A percentile compares a stretch with the other conserved stretches of the same genome.
phyloP scores from a whole-genome alignment of 305 asterid species.

The Rubia peregrina region DNA sequence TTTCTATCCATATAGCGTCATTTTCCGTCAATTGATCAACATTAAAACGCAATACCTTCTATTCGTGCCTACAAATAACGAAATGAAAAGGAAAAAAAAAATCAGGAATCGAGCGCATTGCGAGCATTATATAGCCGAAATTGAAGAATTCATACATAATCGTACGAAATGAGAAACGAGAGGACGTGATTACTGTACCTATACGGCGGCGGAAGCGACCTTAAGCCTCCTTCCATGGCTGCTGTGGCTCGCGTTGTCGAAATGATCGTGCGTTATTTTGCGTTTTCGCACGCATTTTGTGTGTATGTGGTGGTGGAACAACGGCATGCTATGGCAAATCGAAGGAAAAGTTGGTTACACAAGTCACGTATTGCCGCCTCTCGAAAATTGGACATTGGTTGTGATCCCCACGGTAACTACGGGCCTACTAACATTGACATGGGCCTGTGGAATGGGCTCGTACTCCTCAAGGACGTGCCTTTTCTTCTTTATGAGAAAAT shows the following conservation, averaged over 20 bases:
- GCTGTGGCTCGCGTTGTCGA: not conserved
- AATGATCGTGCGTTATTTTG: not conserved
- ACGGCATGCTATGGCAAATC: conserved; percentile 1
- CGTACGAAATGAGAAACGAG: not conserved
- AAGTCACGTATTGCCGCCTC: not conserved
- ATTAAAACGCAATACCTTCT: not conserved
- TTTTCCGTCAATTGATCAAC: not conserved
- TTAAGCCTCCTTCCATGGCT: not conserved
- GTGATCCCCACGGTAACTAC: not conserved
- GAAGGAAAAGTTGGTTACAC: conserved; percentile 2
- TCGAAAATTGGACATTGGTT: not conserved
- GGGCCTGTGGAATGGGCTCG: no score
- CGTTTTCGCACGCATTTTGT: conserved; percentile 3
- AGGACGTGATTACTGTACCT: not conserved
- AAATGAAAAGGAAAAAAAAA: not conserved
- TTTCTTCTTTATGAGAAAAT: no score
- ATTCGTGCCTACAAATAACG: not conserved
- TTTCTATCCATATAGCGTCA: not conserved
- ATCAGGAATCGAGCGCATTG: not conserved
- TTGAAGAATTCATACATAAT: not conserved
- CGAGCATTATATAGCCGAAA: not conserved
- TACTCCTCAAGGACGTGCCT: no score
- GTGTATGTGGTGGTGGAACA: conserved; percentile 7
- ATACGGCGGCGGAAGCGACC: not conserved
- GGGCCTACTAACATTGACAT: no score